Evolutionary conservation across 331 rosid genomes (phyloP).

Genomic region (Phaseolus coccineus): DNA sequence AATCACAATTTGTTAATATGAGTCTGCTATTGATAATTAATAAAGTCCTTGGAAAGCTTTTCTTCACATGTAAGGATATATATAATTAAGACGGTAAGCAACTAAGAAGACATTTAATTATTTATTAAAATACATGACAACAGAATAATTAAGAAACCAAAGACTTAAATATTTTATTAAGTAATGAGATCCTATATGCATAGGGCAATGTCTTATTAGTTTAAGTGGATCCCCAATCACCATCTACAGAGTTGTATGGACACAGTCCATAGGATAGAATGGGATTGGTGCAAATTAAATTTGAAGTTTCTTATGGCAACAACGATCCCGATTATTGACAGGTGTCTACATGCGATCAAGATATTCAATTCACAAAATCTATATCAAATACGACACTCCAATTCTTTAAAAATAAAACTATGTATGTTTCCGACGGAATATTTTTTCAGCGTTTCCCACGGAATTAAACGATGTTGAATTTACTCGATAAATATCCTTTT

Average conservation of each 20-base stretch:
- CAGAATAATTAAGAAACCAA: neutral
- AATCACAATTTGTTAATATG: conserved; percentile 15
- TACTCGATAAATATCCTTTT: too few relatives aligned
- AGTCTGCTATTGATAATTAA: conserved; percentile 30
- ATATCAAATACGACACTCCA: neutral
- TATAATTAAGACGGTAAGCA: conserved; percentile 7
- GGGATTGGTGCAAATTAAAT: conserved; percentile 12
- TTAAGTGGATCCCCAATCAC: neutral
- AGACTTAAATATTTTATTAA: neutral
- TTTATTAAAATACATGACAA: neutral
- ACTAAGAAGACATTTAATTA: neutral
- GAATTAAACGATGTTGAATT: neutral
- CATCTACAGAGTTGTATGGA: neutral
- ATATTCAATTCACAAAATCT: neutral
- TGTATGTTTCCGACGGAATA: neutral
- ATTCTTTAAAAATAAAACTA: neutral
- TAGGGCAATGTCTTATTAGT: neutral
- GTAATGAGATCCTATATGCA: neutral
- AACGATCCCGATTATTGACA: neutral
- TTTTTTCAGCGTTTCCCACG: neutral
- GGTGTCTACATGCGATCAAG: neutral
- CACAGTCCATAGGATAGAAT: neutral
- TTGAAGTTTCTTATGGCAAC: neutral
- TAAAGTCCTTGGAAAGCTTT: conserved; percentile 36
- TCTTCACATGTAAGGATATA: conserved; percentile 57